Percentiles rank a stretch among this genome's conserved stretches.
These are phyloP conservation scores for Musa itinerans DNA, from an alignment of 176 grass and related monocot genomes.

Conservation along the genomic window DNA sequence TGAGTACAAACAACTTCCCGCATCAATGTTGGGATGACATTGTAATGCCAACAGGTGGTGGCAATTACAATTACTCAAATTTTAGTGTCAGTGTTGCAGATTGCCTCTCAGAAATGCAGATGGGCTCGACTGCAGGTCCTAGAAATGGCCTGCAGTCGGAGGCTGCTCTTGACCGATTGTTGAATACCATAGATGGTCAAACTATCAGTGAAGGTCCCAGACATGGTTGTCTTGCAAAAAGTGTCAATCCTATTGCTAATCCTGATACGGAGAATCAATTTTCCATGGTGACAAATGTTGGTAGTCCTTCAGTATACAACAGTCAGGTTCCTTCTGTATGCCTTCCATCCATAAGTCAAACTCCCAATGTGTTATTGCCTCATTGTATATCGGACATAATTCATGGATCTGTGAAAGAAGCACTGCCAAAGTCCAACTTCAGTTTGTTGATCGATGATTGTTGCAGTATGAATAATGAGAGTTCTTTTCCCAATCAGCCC, in stretches of 20 bases:
- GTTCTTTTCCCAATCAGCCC: conserved; percentile 36
- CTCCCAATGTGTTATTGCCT: conserved; percentile 22
- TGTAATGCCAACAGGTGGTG: conserved; percentile 21
- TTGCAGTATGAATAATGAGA: conserved; percentile 70
- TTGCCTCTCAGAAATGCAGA: conserved; percentile 25
- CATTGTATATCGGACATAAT: conserved; percentile 16
- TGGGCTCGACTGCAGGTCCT: conserved; percentile 26
- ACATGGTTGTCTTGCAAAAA: conserved; percentile 9
- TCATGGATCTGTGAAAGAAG: conserved; percentile 26
- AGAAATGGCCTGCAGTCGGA: conserved; percentile 35
- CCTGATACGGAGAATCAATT: conserved; percentile 25
- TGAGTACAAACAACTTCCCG: conserved; percentile 25
- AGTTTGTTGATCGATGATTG: conserved; percentile 61
- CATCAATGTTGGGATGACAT: conserved; percentile 61
- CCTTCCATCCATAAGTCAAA: conserved; percentile 28
- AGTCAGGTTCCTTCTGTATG: conserved; percentile 22
- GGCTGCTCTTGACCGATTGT: conserved; percentile 55
- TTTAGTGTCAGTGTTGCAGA: conserved; percentile 30
- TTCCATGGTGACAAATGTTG: conserved; percentile 21
- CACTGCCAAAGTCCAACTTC: conserved; percentile 20
- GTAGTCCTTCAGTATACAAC: conserved; percentile 25
- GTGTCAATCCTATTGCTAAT: conserved; percentile 7
- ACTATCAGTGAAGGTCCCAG: conserved; percentile 13
- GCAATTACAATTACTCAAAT: conserved; percentile 33
- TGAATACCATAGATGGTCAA: conserved; percentile 28